A percentile compares a stretch with the other conserved stretches of the same genome.
Conservation (phyloP, 2,329 filamentous ascomycete species). For the Exophiala viscosa region DNA sequence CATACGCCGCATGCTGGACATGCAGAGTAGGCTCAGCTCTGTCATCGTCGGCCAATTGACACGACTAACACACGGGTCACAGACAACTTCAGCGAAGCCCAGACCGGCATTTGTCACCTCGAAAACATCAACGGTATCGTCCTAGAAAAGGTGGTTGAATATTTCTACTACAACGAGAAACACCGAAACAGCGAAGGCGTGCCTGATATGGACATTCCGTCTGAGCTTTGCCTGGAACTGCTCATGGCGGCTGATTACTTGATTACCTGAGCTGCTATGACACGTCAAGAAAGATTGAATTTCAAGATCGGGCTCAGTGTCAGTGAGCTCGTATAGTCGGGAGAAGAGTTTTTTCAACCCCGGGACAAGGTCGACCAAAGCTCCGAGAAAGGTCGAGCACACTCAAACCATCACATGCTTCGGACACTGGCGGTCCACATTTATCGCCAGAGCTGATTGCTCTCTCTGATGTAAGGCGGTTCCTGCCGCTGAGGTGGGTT, state of each 20-base stretch:
- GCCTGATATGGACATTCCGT: constrained; percentile 63
- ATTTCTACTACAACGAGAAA: constrained; percentile 66
- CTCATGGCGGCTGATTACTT: constrained; percentile 66
- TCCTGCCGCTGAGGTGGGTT: too few relatives aligned
- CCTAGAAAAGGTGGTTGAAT: constrained; percentile 67
- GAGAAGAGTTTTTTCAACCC: too few relatives aligned
- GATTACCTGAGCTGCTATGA: constrained; percentile 38
- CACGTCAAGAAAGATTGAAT: too few relatives aligned
- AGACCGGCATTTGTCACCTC: constrained; percentile 55
- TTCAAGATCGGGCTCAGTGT: too few relatives aligned
- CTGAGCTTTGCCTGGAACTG: constrained; percentile 62
- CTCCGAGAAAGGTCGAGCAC: too few relatives aligned
- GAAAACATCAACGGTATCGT: constrained; percentile 61
- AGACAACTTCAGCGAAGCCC: constrained; percentile 61
- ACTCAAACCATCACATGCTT: too few relatives aligned
- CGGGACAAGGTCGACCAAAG: too few relatives aligned
- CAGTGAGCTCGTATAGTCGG: too few relatives aligned
- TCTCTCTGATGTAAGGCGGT: too few relatives aligned
- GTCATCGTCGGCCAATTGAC: not conserved
- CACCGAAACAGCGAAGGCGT: constrained; percentile 58
- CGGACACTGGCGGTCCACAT: too few relatives aligned
- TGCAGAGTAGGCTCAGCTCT: constrained; percentile 47
- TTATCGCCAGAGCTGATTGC: too few relatives aligned
- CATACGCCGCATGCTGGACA: constrained; percentile 62
- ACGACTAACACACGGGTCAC: not conserved